These are phyloP conservation scores for Allium sativum DNA, from an alignment of 106 monocot species.

Conservation along the genomic window DNA sequence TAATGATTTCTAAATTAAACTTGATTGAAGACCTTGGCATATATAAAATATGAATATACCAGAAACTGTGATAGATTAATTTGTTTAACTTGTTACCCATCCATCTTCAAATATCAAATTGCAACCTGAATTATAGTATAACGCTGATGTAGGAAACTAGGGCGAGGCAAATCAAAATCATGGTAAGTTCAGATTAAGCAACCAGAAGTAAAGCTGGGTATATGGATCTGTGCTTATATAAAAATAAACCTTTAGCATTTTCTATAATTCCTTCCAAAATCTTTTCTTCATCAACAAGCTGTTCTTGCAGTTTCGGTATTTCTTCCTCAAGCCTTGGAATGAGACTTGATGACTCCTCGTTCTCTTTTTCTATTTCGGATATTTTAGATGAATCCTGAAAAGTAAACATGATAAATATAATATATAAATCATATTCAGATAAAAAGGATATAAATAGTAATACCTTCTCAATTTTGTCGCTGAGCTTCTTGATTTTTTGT, in stretches of 20 bases:
- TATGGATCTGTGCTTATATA: too few species aligned
- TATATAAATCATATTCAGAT: conserved; percentile 3
- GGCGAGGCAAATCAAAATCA: neutral
- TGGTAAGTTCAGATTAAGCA: neutral
- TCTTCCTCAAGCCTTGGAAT: conserved; percentile 86
- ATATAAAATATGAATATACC: too few species aligned
- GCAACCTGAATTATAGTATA: too few species aligned
- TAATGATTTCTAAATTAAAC: too few species aligned
- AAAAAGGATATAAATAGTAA: neutral
- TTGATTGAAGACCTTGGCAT: too few species aligned
- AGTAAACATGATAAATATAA: neutral
- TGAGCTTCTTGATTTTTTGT: conserved; percentile 77
- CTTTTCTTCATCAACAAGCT: conserved; percentile 63
- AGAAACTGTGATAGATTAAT: too few species aligned
- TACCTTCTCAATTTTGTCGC: conserved; percentile 81
- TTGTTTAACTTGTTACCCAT: too few species aligned
- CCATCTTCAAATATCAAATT: too few species aligned
- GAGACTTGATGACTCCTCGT: conserved; percentile 50
- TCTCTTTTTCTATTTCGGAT: conserved; percentile 50
- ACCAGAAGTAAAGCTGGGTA: too few species aligned
- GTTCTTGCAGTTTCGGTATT: conserved; percentile 69
- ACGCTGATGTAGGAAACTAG: too few species aligned
- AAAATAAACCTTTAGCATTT: conserved; percentile 47
- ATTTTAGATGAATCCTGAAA: conserved; percentile 64
- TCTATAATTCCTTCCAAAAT: conserved; percentile 74